A percentile compares a stretch with the other conserved stretches of the same genome.
Evolutionary conservation across 2,329 filamentous ascomycete genomes (phyloP).

Genomic region (Eurotiales sp.): DNA sequence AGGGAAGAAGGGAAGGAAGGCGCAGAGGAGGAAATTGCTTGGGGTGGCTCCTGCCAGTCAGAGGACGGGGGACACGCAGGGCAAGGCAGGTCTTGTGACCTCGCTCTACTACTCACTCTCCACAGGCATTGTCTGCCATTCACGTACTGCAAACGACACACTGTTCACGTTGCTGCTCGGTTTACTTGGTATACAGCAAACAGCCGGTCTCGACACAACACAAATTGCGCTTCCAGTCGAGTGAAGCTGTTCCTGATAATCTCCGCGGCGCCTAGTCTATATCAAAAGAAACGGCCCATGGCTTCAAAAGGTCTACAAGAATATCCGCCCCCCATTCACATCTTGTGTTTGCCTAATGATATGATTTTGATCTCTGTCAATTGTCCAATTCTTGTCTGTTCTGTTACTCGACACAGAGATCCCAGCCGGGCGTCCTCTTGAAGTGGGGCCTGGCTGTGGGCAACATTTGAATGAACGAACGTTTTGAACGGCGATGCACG

Average conservation of each 20-base stretch:
- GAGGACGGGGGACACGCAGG: too few relatives aligned
- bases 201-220: background rate
- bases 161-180: background rate
- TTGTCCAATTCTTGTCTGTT: background rate
- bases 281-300: background rate
- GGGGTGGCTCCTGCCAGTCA: background rate
- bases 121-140: too few relatives aligned
- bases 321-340: too few relatives aligned
- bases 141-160: background rate
- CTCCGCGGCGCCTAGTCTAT: background rate
- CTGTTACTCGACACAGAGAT: background rate
- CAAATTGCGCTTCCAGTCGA: background rate
- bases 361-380: background rate
- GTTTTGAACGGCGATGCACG: too few relatives aligned
- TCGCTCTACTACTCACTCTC: background rate
- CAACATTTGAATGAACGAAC: too few relatives aligned
- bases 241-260: background rate
- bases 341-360: too few relatives aligned
- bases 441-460: background rate
- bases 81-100: slow-evolving; percentile 9
- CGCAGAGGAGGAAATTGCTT: background rate
- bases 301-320: background rate
- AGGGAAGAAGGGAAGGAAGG: slow-evolving; percentile 5
- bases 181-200: background rate
- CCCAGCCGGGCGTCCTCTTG: background rate